Evolutionary conservation across 768 basidiomycete genomes (phyloP).

Genomic region (Podaxis sp.): DNA sequence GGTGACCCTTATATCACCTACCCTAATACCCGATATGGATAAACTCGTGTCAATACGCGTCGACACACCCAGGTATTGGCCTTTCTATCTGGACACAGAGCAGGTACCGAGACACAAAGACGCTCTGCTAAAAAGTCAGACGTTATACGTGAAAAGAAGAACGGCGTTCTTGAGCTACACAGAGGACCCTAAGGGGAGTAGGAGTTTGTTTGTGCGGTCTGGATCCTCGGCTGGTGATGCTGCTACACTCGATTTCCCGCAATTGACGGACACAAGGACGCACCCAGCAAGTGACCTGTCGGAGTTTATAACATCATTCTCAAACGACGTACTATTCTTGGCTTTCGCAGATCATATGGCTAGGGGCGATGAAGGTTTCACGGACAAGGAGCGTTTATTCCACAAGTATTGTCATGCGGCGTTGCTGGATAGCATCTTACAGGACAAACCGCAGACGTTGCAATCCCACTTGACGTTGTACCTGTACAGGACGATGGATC

Average conservation of each 20-base stretch:
- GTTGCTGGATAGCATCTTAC: constrained; percentile 82
- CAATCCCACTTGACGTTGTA: constrained; percentile 73
- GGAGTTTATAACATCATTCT: constrained; percentile 84
- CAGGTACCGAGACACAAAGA: constrained; percentile 63
- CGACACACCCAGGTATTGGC: constrained; percentile 95
- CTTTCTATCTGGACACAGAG: constrained; percentile 79
- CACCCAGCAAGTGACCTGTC: constrained; percentile 73
- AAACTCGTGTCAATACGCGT: constrained; percentile 77
- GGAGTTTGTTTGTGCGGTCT: constrained; percentile 85
- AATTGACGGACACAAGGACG: constrained; percentile 58
- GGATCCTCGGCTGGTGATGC: constrained; percentile 82
- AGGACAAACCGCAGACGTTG: constrained; percentile 81
- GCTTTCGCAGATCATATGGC: constrained; percentile 80
- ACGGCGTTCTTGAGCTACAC: constrained; percentile 92
- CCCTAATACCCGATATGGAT: constrained; percentile 86
- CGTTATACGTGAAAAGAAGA: constrained; percentile 87
- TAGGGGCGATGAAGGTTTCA: constrained; percentile 48
- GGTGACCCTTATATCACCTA: constrained; percentile 85
- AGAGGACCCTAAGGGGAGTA: constrained; percentile 90
- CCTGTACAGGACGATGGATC: constrained; percentile 58
- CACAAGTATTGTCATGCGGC: constrained; percentile 72
- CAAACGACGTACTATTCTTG: constrained; percentile 74
- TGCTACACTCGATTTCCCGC: constrained; percentile 82
- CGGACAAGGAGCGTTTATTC: constrained; percentile 56
- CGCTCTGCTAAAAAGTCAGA: constrained; percentile 69